Percentiles rank a stretch among this genome's conserved stretches.
phyloP scores from a whole-genome alignment of 2,329 filamentous ascomycete species.

The Didymella segeticola region DNA sequence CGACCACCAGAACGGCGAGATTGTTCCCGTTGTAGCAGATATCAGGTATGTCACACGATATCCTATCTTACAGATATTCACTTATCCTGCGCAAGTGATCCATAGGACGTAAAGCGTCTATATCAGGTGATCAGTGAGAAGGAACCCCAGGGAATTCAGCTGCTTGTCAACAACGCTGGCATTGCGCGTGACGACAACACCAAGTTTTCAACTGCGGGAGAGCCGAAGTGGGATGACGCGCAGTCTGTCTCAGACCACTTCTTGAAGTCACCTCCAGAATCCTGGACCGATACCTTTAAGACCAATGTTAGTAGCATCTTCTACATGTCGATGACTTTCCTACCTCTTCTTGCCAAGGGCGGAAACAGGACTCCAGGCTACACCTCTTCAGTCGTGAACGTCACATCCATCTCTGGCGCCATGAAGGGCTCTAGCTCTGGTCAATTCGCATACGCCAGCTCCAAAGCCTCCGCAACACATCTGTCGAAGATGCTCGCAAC shows the following conservation, averaged over 20 bases:
- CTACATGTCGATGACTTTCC: conserved; percentile 62
- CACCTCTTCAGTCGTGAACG: conserved; percentile 60
- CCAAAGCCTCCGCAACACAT: conserved; percentile 58
- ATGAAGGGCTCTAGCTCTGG: conserved; percentile 58
- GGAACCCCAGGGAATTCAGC: conserved; percentile 61
- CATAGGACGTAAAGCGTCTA: conserved; percentile 55
- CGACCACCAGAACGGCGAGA: conserved; percentile 54
- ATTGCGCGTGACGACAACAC: conserved; percentile 61
- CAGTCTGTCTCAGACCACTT: conserved; percentile 60
- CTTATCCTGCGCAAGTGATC: conserved; percentile 49
- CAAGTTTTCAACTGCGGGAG: conserved; percentile 56
- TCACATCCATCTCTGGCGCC: conserved; percentile 59
- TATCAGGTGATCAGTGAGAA: conserved; percentile 52
- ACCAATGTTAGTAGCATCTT: conserved; percentile 60
- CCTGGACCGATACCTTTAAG: conserved; percentile 59
- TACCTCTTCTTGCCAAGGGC: conserved; percentile 61
- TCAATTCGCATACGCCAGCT: conserved; percentile 60
- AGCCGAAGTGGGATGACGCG: conserved; percentile 57
- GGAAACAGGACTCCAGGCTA: conserved; percentile 55
- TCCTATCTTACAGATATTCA: not conserved
- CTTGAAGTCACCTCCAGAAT: conserved; percentile 54
- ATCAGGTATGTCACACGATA: conserved; percentile 33
- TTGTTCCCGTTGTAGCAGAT: conserved; percentile 49
- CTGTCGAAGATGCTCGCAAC: conserved; percentile 56
- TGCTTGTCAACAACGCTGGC: conserved; percentile 63